Conservation (phyloP, 495 filamentous ascomycete species). For the Evansstolkia leycettana region DNA sequence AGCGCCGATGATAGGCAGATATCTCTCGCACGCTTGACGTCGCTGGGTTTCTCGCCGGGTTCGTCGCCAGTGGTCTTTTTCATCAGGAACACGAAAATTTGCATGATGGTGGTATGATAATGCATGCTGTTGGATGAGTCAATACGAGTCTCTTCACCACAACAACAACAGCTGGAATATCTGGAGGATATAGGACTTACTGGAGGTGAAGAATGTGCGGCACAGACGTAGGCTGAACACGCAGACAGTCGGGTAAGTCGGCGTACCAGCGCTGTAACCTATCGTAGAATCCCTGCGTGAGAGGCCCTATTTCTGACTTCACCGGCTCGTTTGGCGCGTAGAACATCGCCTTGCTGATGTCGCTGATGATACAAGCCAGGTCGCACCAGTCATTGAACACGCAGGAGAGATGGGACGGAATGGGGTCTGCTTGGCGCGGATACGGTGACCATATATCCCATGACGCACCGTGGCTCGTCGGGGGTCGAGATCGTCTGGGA, state of each 20-base stretch:
- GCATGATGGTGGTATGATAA: not conserved
- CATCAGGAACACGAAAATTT: not conserved
- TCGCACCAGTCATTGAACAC: slow-evolving; percentile 3
- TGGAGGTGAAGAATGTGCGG: not conserved
- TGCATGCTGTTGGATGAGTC: not conserved
- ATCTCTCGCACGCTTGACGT: no score
- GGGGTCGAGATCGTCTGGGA: slow-evolving; percentile 4
- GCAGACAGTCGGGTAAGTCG: not conserved
- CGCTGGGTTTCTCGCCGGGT: no score
- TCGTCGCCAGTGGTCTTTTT: not conserved
- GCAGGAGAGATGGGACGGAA: slow-evolving; percentile 7
- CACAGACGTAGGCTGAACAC: not conserved
- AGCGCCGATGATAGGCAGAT: not conserved
- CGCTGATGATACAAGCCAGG: slow-evolving; percentile 4
- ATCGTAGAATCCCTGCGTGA: no score
- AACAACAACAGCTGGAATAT: no score
- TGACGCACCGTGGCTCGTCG: no score
- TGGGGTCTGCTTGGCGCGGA: slow-evolving; percentile 2
- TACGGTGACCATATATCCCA: slow-evolving; percentile 12
- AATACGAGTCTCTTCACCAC: no score
- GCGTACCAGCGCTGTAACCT: not conserved
- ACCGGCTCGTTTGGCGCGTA: not conserved
- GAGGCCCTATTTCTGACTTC: no score
- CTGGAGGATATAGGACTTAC: no score
- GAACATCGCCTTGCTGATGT: slow-evolving; percentile 6